Evolutionary conservation across 23 red algal species (phyloP).

Genomic region (Gracilariopsis chorda): DNA sequence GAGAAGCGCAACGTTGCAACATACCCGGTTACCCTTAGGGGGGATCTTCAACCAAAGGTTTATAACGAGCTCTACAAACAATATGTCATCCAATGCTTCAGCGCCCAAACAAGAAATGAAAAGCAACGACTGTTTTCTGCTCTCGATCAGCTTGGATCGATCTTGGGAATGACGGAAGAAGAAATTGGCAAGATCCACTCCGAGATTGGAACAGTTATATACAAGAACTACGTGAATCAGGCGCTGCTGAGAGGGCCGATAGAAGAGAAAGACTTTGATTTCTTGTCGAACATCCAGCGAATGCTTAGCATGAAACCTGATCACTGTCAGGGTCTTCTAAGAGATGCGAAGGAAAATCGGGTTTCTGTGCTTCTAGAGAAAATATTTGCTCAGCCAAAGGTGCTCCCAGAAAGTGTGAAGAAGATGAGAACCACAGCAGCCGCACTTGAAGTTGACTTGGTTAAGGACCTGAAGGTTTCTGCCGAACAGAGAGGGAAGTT

Average conservation of each 20-base stretch:
- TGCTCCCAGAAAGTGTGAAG: conserved; percentile 72
- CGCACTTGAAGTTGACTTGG: conserved; percentile 79
- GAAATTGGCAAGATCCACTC: conserved; percentile 95
- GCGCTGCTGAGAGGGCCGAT: conserved; percentile 74
- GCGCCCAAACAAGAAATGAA: conserved; percentile 79
- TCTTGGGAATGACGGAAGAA: conserved; percentile 84
- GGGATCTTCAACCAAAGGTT: conserved; percentile 77
- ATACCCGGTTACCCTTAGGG: conserved; percentile 86
- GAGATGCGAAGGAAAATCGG: conserved; percentile 84
- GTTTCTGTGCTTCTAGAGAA: conserved; percentile 76
- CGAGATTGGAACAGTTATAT: conserved; percentile 93
- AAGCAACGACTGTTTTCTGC: conserved; percentile 91
- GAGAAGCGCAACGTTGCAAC: conserved; percentile 58
- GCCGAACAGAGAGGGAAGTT: conserved; percentile 67
- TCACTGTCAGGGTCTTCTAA: conserved; percentile 68
- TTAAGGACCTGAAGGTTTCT: conserved; percentile 72
- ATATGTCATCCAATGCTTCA: conserved; percentile 98
- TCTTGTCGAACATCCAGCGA: conserved; percentile 87
- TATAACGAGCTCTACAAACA: conserved; percentile 95
- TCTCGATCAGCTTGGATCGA: conserved; percentile 79
- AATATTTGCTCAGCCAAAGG: conserved; percentile 69
- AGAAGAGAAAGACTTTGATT: conserved; percentile 88
- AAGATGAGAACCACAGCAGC: conserved; percentile 73
- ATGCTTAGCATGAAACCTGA: conserved; percentile 85
- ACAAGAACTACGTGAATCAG: conserved; percentile 91